These are phyloP conservation scores for Nicotiana noctiflora DNA, from an alignment of 257 asterid genomes.

Conservation along the genomic window DNA sequence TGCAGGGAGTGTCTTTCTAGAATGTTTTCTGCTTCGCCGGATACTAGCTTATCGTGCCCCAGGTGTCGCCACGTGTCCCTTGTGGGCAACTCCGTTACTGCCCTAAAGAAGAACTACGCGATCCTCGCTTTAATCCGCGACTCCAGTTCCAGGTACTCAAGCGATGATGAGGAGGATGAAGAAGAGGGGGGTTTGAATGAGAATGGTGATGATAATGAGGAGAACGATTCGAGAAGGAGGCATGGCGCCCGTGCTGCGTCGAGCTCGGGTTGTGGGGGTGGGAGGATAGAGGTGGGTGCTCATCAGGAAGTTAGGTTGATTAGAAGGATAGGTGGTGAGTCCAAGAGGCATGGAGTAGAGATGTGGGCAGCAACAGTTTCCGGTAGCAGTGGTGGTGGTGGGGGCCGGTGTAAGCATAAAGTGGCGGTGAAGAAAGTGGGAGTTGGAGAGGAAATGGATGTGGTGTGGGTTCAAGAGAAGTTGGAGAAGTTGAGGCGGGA, in stretches of 20 bases:
- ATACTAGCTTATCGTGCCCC: conserved; percentile 78
- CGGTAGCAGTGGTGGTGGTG: conserved; percentile 8
- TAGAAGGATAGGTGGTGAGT: conserved; percentile 54
- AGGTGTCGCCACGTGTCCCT: conserved; percentile 88
- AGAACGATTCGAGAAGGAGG: background rate
- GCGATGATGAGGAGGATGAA: conserved; percentile 65
- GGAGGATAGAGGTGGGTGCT: conserved; percentile 57
- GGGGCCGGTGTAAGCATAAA: conserved; percentile 66
- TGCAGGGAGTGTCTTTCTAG: conserved; percentile 87
- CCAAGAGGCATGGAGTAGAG: conserved; percentile 50
- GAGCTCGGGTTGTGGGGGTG: conserved; percentile 27
- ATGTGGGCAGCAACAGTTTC: conserved; percentile 58
- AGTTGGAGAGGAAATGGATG: conserved; percentile 56
- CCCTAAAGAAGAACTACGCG: conserved; percentile 75
- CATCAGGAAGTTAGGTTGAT: conserved; percentile 68
- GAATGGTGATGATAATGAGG: conserved; percentile 18
- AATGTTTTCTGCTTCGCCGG: conserved; percentile 72
- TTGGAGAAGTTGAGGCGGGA: conserved; percentile 80
- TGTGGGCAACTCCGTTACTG: conserved; percentile 91
- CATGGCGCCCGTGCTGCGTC: conserved; percentile 22
- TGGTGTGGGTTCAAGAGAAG: conserved; percentile 84
- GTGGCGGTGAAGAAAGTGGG: conserved; percentile 76
- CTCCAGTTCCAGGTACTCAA: conserved; percentile 12
- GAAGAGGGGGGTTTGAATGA: conserved; percentile 24
- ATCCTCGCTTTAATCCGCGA: conserved; percentile 62